A percentile compares a stretch with the other conserved stretches of the same genome.
phyloP scores from a whole-genome alignment of 140 eudicot genomes.

The Erigeron philadelphicus region DNA sequence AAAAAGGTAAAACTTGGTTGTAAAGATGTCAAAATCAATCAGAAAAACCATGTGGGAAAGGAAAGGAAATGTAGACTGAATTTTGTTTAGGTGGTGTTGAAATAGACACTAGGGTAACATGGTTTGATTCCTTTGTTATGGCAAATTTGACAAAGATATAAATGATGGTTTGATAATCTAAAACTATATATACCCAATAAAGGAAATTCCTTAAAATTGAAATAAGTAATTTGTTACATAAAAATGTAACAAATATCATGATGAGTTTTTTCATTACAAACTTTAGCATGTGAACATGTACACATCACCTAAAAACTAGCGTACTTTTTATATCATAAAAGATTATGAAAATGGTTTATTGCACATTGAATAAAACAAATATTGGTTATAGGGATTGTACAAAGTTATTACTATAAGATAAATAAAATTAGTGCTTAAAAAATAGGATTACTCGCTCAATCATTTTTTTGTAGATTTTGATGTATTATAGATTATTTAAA shows the following conservation, averaged over 20 bases:
- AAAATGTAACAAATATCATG: constrained; percentile 9
- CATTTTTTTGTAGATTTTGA: neutral
- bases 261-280: neutral
- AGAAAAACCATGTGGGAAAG: constrained; percentile 31
- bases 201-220: constrained; percentile 1
- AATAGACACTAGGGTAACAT: constrained; percentile 25
- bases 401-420: neutral
- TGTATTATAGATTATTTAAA: neutral
- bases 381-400: constrained; percentile 4
- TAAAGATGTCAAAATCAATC: constrained; percentile 31
- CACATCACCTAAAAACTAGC: neutral
- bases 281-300: constrained; percentile 17
- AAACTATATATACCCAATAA: constrained; percentile 11
- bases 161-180: constrained; percentile 15
- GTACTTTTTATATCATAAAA: neutral
- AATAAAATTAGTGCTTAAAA: no score
- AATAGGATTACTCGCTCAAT: neutral
- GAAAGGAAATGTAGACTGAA: constrained; percentile 22
- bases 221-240: constrained; percentile 1
- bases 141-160: constrained; percentile 33
- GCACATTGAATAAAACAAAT: neutral
- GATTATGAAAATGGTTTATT: neutral
- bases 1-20: neutral
- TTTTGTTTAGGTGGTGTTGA: constrained; percentile 17
- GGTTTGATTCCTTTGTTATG: constrained; percentile 34